Conservation (phyloP, 331 rosid species). For the Malus hybrid region DNA sequence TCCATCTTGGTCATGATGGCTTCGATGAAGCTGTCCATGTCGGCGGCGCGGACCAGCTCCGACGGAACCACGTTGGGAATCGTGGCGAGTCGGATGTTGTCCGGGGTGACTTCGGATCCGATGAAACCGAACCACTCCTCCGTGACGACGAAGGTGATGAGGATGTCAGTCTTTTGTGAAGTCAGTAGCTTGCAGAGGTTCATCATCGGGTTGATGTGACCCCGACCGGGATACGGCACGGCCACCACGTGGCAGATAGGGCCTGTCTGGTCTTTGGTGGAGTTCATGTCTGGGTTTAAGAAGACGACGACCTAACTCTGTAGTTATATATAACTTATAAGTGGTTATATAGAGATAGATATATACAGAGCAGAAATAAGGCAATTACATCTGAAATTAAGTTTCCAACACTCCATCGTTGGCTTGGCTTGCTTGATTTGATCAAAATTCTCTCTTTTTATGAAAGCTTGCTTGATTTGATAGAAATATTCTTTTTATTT, state of each 20-base stretch:
- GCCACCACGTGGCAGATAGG: constrained; percentile 32
- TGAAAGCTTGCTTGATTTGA: no score
- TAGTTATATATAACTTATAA: no score
- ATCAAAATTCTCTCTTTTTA: no score
- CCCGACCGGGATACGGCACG: constrained; percentile 42
- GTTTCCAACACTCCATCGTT: no score
- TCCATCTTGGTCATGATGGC: constrained; percentile 43
- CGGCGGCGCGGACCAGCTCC: constrained; percentile 36
- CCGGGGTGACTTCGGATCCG: constrained; percentile 23
- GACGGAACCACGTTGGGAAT: constrained; percentile 60
- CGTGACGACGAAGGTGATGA: constrained; percentile 38
- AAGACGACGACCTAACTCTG: neutral
- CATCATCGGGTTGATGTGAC: constrained; percentile 41
- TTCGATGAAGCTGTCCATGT: constrained; percentile 25
- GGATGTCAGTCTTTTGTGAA: neutral
- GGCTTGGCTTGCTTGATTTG: no score
- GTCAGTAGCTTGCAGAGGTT: constrained; percentile 37
- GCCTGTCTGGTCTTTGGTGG: no score
- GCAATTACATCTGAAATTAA: no score
- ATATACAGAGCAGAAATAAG: no score
- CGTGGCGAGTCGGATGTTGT: constrained; percentile 29
- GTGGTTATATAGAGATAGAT: no score
- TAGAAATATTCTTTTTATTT: no score
- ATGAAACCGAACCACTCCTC: constrained; percentile 48
- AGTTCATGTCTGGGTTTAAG: neutral